Evolutionary conservation across 1,139 yeast species (phyloP).

Genomic region (Meyerozyma guilliermondii): DNA sequence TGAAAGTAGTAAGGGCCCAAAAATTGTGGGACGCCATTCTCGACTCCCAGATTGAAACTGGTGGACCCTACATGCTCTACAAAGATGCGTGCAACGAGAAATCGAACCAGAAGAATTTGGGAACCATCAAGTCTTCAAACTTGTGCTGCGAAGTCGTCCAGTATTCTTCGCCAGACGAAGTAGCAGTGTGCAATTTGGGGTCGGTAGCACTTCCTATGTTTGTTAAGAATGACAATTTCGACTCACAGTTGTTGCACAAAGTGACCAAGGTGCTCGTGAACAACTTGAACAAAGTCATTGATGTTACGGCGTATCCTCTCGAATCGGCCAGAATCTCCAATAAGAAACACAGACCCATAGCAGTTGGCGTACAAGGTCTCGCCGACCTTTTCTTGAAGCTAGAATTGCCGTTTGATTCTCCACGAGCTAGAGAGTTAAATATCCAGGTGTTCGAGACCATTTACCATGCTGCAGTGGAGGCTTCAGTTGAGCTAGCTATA

Average conservation of each 20-base stretch:
- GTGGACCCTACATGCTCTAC: slow-evolving; percentile 88
- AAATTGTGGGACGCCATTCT: slow-evolving; percentile 83
- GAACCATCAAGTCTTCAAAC: slow-evolving; percentile 82
- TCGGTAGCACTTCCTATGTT: slow-evolving; percentile 80
- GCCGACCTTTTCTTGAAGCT: slow-evolving; percentile 56
- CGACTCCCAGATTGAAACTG: slow-evolving; percentile 90
- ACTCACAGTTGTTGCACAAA: slow-evolving; percentile 51
- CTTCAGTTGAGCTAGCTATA: slow-evolving; percentile 49
- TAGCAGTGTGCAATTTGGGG: slow-evolving; percentile 88
- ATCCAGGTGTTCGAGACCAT: slow-evolving; percentile 58
- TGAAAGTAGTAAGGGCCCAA: slow-evolving; percentile 74
- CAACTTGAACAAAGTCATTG: slow-evolving; percentile 53
- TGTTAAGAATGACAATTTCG: slow-evolving; percentile 41
- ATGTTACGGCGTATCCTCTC: slow-evolving; percentile 53
- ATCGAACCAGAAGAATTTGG: slow-evolving; percentile 82
- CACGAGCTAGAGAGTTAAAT: slow-evolving; percentile 51
- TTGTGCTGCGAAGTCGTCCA: slow-evolving; percentile 89
- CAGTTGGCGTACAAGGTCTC: slow-evolving; percentile 60
- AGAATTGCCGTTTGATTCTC: slow-evolving; percentile 54
- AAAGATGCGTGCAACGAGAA: slow-evolving; percentile 84
- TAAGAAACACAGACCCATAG: slow-evolving; percentile 56
- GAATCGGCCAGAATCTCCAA: slow-evolving; percentile 49
- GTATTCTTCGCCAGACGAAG: slow-evolving; percentile 82
- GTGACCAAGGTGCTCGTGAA: slow-evolving; percentile 49
- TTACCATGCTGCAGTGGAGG: slow-evolving; percentile 55